Conservation (phyloP, 148 eudicot genomes). For the Amaranthus palmeri region DNA sequence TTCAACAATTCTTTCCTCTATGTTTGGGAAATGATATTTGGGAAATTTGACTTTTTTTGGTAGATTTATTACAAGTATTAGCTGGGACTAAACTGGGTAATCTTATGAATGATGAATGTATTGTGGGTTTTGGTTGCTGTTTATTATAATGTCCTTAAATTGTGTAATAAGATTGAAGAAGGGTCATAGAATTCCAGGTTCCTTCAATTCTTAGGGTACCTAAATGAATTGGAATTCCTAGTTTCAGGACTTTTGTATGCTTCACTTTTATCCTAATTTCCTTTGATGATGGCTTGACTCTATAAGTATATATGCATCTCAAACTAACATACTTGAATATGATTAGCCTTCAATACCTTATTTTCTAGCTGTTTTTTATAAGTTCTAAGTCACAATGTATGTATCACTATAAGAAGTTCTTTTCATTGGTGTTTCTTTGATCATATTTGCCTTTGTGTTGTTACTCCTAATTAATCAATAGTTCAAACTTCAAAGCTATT, state of each 20-base stretch:
- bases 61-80: constrained; percentile 29
- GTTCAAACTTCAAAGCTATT: not conserved
- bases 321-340: constrained; percentile 1
- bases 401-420: not conserved
- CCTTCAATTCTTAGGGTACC: constrained; percentile 18
- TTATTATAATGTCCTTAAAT: constrained; percentile 10
- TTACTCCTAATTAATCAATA: not conserved
- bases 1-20: constrained; percentile 1
- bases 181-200: constrained; percentile 15
- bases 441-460: constrained; percentile 1
- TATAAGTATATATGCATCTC: constrained; percentile 12
- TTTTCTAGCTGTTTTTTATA: constrained; percentile 10
- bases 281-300: constrained; percentile 25
- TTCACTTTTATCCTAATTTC: not conserved
- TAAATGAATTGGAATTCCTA: constrained; percentile 16
- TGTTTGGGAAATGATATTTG: constrained; percentile 1
- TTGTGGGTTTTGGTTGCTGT: constrained; percentile 16
- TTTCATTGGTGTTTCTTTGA: constrained; percentile 9
- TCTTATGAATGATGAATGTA: constrained; percentile 28
- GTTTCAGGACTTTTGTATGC: not conserved
- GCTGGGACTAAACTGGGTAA: constrained; percentile 19
- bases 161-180: constrained; percentile 18
- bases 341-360: not conserved
- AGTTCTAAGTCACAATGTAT: constrained; percentile 15
- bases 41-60: constrained; percentile 20